Conservation (phyloP, 257 asterid genomes). For the Ilex asprella region DNA sequence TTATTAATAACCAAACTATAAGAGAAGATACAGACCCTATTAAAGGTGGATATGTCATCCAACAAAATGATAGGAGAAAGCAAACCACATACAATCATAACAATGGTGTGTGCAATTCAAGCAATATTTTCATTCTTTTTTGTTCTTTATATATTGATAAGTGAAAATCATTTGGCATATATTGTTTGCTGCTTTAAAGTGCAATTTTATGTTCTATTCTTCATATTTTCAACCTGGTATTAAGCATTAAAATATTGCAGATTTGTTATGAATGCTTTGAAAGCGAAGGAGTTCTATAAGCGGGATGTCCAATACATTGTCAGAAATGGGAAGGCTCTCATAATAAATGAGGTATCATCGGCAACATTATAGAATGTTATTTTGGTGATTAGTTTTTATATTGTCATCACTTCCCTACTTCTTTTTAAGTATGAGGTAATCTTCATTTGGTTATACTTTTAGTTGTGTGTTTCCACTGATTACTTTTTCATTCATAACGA, state of each 20-base stretch:
- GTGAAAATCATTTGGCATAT: not conserved
- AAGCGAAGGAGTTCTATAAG: conserved; percentile 91
- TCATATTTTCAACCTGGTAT: not conserved
- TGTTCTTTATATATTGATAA: not conserved
- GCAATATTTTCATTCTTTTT: not conserved
- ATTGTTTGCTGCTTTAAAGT: conserved; percentile 7
- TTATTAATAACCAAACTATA: too few relatives aligned
- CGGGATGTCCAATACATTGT: conserved; percentile 93
- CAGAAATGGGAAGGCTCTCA: conserved; percentile 81
- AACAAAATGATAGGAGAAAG: too few relatives aligned
- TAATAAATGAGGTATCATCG: conserved; percentile 73
- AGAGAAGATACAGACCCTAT: too few relatives aligned
- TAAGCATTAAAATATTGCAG: conserved; percentile 31
- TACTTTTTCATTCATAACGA: not conserved
- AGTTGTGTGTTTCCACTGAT: not conserved
- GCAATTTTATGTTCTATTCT: conserved; percentile 7
- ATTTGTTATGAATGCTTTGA: conserved; percentile 85
- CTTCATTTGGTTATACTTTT: not conserved
- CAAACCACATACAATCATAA: too few relatives aligned
- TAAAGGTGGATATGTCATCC: too few relatives aligned
- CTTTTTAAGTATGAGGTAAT: not conserved
- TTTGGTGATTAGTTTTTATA: not conserved
- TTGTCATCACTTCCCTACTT: not conserved
- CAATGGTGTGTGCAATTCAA: not conserved
- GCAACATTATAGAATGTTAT: not conserved